Conservation (phyloP, 2,329 filamentous ascomycete genomes). For the Fusarium sp. region DNA sequence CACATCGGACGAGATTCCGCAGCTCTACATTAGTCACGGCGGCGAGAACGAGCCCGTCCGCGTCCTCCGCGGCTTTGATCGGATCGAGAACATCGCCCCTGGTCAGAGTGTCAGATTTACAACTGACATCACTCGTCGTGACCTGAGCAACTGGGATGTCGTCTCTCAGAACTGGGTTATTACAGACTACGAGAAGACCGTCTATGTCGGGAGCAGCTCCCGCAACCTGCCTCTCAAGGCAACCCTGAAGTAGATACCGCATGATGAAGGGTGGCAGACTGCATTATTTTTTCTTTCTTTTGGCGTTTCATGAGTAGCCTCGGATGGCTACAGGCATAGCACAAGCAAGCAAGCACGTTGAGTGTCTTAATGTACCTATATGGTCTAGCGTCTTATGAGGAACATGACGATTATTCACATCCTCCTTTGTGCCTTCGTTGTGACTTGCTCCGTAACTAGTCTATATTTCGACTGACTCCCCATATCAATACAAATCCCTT, state of each 20-base stretch:
- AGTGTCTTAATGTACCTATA: background rate
- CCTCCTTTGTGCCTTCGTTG: no score
- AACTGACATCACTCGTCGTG: conserved; percentile 79
- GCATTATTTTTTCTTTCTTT: background rate
- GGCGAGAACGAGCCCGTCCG: conserved; percentile 76
- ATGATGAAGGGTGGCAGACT: background rate
- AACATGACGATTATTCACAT: background rate
- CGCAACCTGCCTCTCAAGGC: conserved; percentile 62
- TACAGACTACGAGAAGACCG: conserved; percentile 62
- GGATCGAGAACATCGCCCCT: conserved; percentile 74
- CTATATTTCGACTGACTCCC: background rate
- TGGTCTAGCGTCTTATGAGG: background rate
- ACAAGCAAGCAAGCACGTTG: background rate
- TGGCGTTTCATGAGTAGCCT: background rate
- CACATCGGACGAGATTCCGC: conserved; percentile 77
- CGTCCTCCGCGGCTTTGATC: conserved; percentile 84
- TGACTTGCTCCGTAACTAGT: background rate
- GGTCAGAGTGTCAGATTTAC: conserved; percentile 76
- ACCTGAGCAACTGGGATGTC: conserved; percentile 89
- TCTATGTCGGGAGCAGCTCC: conserved; percentile 67
- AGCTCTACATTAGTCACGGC: conserved; percentile 85
- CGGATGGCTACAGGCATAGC: background rate
- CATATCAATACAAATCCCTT: background rate
- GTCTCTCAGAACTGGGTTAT: conserved; percentile 85
- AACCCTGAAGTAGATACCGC: conserved; percentile 3